A percentile compares a stretch with the other conserved stretches of the same genome.
Evolutionary conservation across 2,329 filamentous ascomycete species (phyloP).

Genomic region (Ascochyta lentis): DNA sequence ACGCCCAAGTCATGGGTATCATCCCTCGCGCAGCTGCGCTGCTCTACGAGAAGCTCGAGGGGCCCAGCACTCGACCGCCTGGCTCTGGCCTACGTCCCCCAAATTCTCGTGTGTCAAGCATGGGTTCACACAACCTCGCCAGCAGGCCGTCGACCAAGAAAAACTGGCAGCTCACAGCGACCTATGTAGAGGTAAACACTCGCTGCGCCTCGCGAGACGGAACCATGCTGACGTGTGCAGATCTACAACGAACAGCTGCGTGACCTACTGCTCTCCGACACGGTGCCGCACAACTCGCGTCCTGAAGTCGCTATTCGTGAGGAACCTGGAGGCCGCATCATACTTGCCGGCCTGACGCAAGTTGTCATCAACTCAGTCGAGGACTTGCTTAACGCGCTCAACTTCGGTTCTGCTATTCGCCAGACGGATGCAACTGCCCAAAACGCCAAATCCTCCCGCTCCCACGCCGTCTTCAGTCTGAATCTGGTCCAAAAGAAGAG

Average conservation of each 20-base stretch:
- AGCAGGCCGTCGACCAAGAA: constrained; percentile 64
- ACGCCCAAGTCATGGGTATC: constrained; percentile 82
- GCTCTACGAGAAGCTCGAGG: constrained; percentile 86
- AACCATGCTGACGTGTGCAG: constrained; percentile 52
- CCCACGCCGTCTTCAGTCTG: constrained; percentile 94
- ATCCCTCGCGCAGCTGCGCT: constrained; percentile 87
- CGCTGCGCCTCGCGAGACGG: not conserved
- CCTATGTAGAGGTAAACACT: constrained; percentile 73
- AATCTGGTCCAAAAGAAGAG: constrained; percentile 87
- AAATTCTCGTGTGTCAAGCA: constrained; percentile 72
- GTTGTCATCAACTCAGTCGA: constrained; percentile 90
- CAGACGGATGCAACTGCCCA: constrained; percentile 97
- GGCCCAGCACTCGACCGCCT: constrained; percentile 63
- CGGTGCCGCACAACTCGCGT: constrained; percentile 72
- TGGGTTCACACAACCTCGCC: constrained; percentile 55
- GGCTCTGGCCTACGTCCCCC: constrained; percentile 79
- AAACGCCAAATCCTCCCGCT: constrained; percentile 96
- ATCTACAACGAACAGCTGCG: constrained; percentile 98
- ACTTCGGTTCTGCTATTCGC: constrained; percentile 90
- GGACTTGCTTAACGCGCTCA: constrained; percentile 85
- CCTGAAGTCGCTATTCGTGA: constrained; percentile 88
- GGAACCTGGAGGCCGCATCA: constrained; percentile 91
- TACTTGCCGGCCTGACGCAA: constrained; percentile 88
- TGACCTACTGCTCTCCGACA: constrained; percentile 84
- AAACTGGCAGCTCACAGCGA: constrained; percentile 90